Evolutionary conservation across 2,329 filamentous ascomycete species (phyloP).

Genomic region (Aspergillus novoparasiticus): DNA sequence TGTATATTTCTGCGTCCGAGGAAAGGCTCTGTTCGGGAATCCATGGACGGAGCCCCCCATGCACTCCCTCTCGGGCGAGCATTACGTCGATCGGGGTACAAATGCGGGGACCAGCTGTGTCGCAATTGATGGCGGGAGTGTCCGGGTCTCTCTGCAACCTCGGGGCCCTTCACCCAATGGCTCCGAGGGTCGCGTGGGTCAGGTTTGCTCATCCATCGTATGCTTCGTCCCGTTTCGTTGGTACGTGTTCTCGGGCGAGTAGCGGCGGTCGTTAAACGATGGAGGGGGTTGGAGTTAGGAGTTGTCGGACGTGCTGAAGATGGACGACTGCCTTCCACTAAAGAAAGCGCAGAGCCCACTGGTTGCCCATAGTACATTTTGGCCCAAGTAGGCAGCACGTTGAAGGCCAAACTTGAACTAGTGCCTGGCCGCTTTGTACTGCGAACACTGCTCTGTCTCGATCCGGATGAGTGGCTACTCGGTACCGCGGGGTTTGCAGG

Average conservation of each 20-base stretch:
- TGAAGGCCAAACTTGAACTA: slow-evolving; percentile 47
- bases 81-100: slow-evolving; percentile 64
- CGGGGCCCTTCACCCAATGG: slow-evolving; percentile 43
- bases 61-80: slow-evolving; percentile 57
- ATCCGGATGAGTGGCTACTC: slow-evolving; percentile 49
- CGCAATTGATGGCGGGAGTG: slow-evolving; percentile 51
- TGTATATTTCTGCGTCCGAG: slow-evolving; percentile 73
- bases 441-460: slow-evolving; percentile 39
- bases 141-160: slow-evolving; percentile 25
- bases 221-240: slow-evolving; percentile 21
- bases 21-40: slow-evolving; percentile 63
- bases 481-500: slow-evolving; percentile 34
- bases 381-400: slow-evolving; percentile 51
- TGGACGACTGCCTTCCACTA: slow-evolving; percentile 36
- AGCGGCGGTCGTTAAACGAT: slow-evolving; percentile 33
- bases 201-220: slow-evolving; percentile 11
- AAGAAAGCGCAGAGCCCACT: slow-evolving; percentile 48
- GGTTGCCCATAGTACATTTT: slow-evolving; percentile 71
- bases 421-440: slow-evolving; percentile 45
- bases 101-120: slow-evolving; percentile 73
- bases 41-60: slow-evolving; percentile 74
- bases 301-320: slow-evolving; percentile 33
- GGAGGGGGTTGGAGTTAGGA: slow-evolving; percentile 33
- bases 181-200: slow-evolving; percentile 46
- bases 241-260: slow-evolving; percentile 32